phyloP scores from a whole-genome alignment of 1,284 basidiomycete genomes.

The Ustilago shanxiensis region DNA sequence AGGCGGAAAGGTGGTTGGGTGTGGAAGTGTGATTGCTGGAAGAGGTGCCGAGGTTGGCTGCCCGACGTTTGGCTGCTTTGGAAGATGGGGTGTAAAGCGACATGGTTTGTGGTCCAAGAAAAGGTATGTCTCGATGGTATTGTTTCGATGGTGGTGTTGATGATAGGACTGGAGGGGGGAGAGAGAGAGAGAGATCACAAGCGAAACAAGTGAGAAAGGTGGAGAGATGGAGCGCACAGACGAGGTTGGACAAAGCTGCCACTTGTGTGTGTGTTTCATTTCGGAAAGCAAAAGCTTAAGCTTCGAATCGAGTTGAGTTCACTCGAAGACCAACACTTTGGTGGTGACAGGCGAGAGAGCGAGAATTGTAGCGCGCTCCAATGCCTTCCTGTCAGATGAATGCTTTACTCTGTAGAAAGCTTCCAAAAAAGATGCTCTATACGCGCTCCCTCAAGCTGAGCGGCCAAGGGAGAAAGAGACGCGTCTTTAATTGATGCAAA shows the following conservation, averaged over 20 bases:
- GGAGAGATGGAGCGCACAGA: slow-evolving; percentile 17
- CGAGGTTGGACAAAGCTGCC: background rate
- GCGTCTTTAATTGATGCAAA: slow-evolving; percentile 7
- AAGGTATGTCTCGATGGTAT: no score
- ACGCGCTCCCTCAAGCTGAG: slow-evolving; percentile 7
- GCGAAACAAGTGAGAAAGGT: background rate
- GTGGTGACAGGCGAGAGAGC: no score
- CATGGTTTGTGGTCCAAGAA: slow-evolving; percentile 36
- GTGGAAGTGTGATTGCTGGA: slow-evolving; percentile 35
- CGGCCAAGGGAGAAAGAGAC: no score
- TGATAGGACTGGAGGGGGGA: background rate
- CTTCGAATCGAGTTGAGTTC: no score
- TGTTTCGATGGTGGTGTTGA: slow-evolving; percentile 8
- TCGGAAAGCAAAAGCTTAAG: slow-evolving; percentile 8
- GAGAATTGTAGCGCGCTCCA: no score
- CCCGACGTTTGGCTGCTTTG: slow-evolving; percentile 44
- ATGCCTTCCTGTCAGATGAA: background rate
- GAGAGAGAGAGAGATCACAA: no score
- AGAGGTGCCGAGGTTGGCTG: slow-evolving; percentile 36
- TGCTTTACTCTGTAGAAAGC: slow-evolving; percentile 2
- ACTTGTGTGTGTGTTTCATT: slow-evolving; percentile 20
- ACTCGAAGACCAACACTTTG: slow-evolving; percentile 35
- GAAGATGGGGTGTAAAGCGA: slow-evolving; percentile 57
- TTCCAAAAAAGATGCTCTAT: slow-evolving; percentile 7
- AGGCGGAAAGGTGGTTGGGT: slow-evolving; percentile 24